Evolutionary conservation across 78 protist species (phyloP).

Genomic region (Dictyostelium brefeldianum): DNA sequence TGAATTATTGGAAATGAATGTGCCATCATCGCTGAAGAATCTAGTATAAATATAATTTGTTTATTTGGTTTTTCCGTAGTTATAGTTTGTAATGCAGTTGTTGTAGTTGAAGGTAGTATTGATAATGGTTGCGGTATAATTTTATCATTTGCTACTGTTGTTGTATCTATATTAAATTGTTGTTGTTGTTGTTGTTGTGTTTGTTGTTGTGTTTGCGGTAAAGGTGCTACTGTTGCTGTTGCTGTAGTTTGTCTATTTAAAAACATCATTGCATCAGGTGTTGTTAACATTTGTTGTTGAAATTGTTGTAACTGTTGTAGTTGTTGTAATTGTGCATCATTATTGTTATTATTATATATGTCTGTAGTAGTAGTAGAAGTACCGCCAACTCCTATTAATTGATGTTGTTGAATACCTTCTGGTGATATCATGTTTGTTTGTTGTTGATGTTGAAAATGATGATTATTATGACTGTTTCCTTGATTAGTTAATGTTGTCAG

Average conservation of each 20-base stretch:
- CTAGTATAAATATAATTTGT: slow-evolving; percentile 65
- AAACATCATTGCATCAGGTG: neutral
- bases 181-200: neutral
- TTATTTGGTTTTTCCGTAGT: slow-evolving; percentile 14
- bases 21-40: slow-evolving; percentile 67
- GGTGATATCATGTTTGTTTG: neutral
- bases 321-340: neutral
- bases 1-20: slow-evolving; percentile 8
- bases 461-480: neutral
- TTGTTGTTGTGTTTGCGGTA: neutral
- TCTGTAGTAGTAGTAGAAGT: no score
- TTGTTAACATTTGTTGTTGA: neutral
- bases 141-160: neutral
- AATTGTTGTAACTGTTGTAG: neutral
- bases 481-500: neutral
- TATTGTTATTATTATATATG: no score
- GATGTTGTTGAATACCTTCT: neutral
- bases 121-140: neutral
- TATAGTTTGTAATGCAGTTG: neutral
- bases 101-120: neutral
- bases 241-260: neutral
- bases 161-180: neutral
- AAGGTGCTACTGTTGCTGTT: neutral
- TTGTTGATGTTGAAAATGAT: neutral
- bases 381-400: no score